phyloP scores from a whole-genome alignment of 345 rosid genomes.

The Leavenworthia alabamica region DNA sequence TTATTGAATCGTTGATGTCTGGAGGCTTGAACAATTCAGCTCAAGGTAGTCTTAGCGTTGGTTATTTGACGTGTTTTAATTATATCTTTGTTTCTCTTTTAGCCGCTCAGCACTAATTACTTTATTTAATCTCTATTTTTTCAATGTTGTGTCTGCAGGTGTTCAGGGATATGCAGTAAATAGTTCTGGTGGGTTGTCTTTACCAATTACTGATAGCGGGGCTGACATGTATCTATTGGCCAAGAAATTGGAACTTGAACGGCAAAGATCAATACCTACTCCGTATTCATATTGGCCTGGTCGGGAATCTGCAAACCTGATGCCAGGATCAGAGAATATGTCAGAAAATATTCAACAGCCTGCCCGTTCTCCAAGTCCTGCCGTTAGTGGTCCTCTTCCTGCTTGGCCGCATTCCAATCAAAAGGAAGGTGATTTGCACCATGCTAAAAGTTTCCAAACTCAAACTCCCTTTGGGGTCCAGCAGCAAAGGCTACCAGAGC shows the following conservation, averaged over 20 bases:
- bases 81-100: background rate
- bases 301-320: slow-evolving; percentile 54
- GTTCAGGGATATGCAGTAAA: slow-evolving; percentile 55
- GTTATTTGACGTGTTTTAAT: background rate
- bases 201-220: slow-evolving; percentile 52
- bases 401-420: slow-evolving; percentile 58
- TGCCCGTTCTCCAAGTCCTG: slow-evolving; percentile 56
- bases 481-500: slow-evolving; percentile 53
- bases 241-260: slow-evolving; percentile 66
- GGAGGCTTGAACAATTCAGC: slow-evolving; percentile 44
- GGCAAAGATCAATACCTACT: slow-evolving; percentile 56
- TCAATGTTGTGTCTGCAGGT: slow-evolving; percentile 41
- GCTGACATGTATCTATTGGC: slow-evolving; percentile 61
- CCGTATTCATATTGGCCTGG: slow-evolving; percentile 61
- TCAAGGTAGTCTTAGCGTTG: slow-evolving; percentile 47
- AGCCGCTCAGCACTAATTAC: background rate
- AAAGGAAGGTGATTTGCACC: slow-evolving; percentile 57
- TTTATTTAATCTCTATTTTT: background rate
- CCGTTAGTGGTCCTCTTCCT: slow-evolving; percentile 40
- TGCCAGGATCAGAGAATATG: slow-evolving; percentile 52
- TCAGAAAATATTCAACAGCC: slow-evolving; percentile 44
- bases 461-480: slow-evolving; percentile 65
- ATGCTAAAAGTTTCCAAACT: slow-evolving; percentile 46
- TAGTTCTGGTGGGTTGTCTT: slow-evolving; percentile 39
- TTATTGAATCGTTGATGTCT: slow-evolving; percentile 89